Conservation (phyloP, 495 filamentous ascomycete species). For the Tuber brumale region DNA sequence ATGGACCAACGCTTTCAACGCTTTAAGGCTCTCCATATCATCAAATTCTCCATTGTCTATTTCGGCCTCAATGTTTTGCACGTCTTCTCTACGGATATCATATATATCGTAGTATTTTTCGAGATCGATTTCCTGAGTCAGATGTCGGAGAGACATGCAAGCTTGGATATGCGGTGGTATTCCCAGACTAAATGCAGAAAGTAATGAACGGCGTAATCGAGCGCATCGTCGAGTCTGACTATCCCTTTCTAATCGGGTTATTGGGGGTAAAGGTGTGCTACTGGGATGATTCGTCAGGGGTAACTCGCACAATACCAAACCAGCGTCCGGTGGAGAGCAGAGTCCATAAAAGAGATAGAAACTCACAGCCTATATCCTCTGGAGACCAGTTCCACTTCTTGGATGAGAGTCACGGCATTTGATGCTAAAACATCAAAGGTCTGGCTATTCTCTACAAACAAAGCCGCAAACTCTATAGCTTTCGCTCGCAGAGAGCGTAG, state of each 20-base stretch:
- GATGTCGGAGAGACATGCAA: constrained; percentile 58
- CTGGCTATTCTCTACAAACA: constrained; percentile 68
- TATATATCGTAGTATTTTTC: constrained; percentile 91
- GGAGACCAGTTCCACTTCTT: constrained; percentile 93
- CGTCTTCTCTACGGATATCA: constrained; percentile 73
- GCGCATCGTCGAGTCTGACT: constrained; percentile 71
- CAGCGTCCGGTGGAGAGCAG: constrained; percentile 24
- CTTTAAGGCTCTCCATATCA: constrained; percentile 69
- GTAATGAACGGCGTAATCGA: constrained; percentile 67
- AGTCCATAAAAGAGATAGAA: constrained; percentile 6
- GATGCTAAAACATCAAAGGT: constrained; percentile 75
- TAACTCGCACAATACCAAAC: constrained; percentile 9
- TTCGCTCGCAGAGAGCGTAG: constrained; percentile 73
- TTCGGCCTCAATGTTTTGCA: constrained; percentile 58
- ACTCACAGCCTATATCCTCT: constrained; percentile 84
- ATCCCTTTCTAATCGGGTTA: constrained; percentile 71
- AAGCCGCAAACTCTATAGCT: constrained; percentile 64
- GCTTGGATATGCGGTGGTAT: constrained; percentile 64
- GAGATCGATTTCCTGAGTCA: constrained; percentile 69
- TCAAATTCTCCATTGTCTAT: constrained; percentile 61
- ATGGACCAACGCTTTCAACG: constrained; percentile 69
- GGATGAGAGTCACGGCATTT: constrained; percentile 76
- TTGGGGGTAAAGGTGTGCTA: constrained; percentile 77
- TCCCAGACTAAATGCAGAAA: constrained; percentile 59
- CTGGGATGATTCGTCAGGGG: constrained; percentile 50